phyloP scores from a whole-genome alignment of 1,284 basidiomycete genomes.

The Amylostereum chailletii region DNA sequence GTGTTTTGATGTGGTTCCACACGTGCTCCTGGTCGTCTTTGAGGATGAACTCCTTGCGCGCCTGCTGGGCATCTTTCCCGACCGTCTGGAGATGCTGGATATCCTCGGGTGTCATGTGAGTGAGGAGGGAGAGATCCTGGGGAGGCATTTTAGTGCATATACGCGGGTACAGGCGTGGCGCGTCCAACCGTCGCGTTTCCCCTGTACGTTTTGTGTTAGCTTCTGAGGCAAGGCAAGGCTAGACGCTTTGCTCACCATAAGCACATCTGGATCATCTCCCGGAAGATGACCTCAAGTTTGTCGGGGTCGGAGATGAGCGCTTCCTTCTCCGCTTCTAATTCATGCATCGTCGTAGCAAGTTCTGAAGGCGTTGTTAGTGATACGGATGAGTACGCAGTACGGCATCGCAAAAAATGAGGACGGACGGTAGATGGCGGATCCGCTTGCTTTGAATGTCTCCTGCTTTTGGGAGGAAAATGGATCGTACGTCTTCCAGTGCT shows the following conservation, averaged over 20 bases:
- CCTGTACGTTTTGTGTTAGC: constrained; percentile 29
- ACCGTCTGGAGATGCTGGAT: constrained; percentile 81
- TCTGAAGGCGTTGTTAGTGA: constrained; percentile 27
- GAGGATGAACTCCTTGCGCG: constrained; percentile 72
- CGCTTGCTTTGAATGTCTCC: constrained; percentile 77
- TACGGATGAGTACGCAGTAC: neutral
- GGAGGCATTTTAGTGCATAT: neutral
- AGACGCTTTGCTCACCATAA: constrained; percentile 50
- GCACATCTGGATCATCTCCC: constrained; percentile 84
- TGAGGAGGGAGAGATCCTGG: constrained; percentile 78
- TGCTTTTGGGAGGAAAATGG: constrained; percentile 82
- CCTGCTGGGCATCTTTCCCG: constrained; percentile 68
- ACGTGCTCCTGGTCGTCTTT: constrained; percentile 74
- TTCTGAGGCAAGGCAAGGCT: neutral
- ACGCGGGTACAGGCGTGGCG: too few species aligned
- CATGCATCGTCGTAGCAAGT: constrained; percentile 61
- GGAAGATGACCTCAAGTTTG: constrained; percentile 60
- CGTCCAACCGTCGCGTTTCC: constrained; percentile 67
- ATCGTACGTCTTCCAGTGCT: constrained; percentile 75
- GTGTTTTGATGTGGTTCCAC: constrained; percentile 65
- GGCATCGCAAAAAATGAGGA: constrained; percentile 5
- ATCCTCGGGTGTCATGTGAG: constrained; percentile 72
- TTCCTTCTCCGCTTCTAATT: constrained; percentile 45
- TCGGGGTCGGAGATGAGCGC: constrained; percentile 35
- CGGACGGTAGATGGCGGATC: constrained; percentile 68